phyloP scores from a whole-genome alignment of 495 filamentous ascomycete genomes.

The Hyaloscypha variabilis region DNA sequence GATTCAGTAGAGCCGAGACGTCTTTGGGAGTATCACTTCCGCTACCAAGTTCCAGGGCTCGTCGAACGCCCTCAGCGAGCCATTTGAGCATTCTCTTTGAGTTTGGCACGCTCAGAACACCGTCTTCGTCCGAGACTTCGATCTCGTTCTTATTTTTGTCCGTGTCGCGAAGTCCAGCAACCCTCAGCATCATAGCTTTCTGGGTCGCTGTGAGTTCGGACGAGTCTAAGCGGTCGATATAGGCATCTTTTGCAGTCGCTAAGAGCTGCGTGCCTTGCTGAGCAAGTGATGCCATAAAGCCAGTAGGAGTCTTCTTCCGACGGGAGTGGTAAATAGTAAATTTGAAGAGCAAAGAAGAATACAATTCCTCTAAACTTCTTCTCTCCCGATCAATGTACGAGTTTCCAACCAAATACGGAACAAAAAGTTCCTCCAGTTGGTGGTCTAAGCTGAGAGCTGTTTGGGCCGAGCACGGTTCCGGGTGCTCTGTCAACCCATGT shows the following conservation, averaged over 20 bases:
- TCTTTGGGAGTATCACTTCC: constrained; percentile 92
- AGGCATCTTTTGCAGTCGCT: constrained; percentile 79
- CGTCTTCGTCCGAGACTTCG: constrained; percentile 87
- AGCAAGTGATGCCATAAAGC: constrained; percentile 88
- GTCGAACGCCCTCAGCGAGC: constrained; percentile 94
- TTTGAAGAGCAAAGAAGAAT: constrained; percentile 91
- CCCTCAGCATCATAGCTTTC: constrained; percentile 80
- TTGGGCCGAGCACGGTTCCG: constrained; percentile 85
- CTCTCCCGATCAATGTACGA: constrained; percentile 96
- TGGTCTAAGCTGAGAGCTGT: constrained; percentile 87
- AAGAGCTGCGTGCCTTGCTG: constrained; percentile 83
- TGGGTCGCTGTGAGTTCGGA: constrained; percentile 83
- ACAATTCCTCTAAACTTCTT: constrained; percentile 86
- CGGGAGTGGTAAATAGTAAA: constrained; percentile 91
- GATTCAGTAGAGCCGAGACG: constrained; percentile 80
- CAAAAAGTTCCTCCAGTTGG: constrained; percentile 94
- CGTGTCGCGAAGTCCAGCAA: constrained; percentile 68
- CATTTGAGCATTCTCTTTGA: constrained; percentile 97
- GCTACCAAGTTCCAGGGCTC: constrained; percentile 85
- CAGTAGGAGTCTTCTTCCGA: constrained; percentile 78
- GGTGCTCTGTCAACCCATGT: constrained; percentile 93
- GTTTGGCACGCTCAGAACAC: constrained; percentile 76
- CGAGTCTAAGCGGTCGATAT: constrained; percentile 81
- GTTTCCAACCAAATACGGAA: constrained; percentile 91
- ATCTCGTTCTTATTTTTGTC: constrained; percentile 68